Evolutionary conservation across 192 early-diverging fungal species (phyloP).

Genomic region (Coemansia sp.): DNA sequence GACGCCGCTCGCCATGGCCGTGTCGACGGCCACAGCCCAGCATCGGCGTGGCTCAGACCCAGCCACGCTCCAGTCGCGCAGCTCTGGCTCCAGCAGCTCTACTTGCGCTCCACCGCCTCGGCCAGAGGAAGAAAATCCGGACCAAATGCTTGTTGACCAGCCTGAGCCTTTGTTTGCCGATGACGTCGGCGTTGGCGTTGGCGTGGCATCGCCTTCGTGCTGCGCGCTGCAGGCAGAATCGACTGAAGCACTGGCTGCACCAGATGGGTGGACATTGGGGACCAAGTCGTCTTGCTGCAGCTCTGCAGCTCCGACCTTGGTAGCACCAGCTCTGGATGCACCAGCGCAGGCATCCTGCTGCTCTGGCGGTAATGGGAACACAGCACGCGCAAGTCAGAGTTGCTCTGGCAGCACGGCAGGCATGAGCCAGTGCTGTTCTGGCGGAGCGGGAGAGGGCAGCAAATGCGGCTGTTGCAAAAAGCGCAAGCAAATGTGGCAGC

Average conservation of each 20-base stretch:
- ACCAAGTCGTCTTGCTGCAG: slow-evolving; percentile 19
- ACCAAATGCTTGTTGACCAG: background rate
- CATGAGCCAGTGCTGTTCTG: background rate
- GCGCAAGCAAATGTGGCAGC: slow-evolving; percentile 24
- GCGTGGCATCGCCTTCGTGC: background rate
- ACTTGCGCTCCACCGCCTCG: too few species aligned
- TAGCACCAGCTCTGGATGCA: background rate
- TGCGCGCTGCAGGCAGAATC: background rate
- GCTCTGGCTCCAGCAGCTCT: background rate
- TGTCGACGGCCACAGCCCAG: background rate
- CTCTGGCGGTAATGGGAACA: background rate
- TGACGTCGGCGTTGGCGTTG: background rate
- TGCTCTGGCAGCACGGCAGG: background rate
- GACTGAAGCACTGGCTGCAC: background rate
- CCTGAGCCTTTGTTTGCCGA: background rate
- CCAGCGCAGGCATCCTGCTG: slow-evolving; percentile 20
- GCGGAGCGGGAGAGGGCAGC: background rate
- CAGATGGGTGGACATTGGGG: too few species aligned
- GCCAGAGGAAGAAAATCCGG: too few species aligned
- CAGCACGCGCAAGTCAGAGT: background rate
- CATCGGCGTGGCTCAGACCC: background rate
- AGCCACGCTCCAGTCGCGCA: background rate
- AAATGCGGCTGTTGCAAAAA: slow-evolving; percentile 18
- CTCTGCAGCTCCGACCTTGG: background rate
- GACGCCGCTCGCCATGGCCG: slow-evolving; percentile 14